Evolutionary conservation across 169 alveolate species (phyloP).

Genomic region (Plasmodium fragile): DNA sequence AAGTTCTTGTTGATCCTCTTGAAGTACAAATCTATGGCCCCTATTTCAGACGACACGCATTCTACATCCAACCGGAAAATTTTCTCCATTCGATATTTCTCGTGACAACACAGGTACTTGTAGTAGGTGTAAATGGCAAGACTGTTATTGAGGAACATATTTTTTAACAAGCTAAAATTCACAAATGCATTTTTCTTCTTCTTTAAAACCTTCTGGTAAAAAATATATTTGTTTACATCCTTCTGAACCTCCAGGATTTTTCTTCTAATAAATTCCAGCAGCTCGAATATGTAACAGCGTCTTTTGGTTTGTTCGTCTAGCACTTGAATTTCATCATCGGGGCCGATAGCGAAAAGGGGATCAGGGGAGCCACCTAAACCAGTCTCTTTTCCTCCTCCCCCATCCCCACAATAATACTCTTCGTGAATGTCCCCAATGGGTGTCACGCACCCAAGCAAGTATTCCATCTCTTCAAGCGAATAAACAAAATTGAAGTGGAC

Average conservation of each 20-base stretch:
- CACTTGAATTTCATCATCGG: neutral
- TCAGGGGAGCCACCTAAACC: neutral
- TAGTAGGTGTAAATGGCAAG: slow-evolving; percentile 39
- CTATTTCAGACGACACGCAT: neutral
- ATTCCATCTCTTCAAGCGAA: neutral
- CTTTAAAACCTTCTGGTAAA: slow-evolving; percentile 34
- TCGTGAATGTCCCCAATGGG: slow-evolving; percentile 18
- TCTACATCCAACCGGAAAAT: slow-evolving; percentile 17
- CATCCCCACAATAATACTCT: neutral
- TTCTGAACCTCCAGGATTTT: slow-evolving; percentile 24
- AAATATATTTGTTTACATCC: slow-evolving; percentile 51
- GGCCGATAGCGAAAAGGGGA: neutral
- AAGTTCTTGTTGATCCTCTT: slow-evolving; percentile 45
- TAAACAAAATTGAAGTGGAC: neutral
- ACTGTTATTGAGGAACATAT: slow-evolving; percentile 59
- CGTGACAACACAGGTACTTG: slow-evolving; percentile 16
- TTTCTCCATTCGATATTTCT: neutral
- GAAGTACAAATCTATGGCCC: slow-evolving; percentile 1
- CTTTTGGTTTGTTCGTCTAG: neutral
- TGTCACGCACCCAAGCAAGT: neutral
- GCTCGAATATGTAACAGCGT: slow-evolving; percentile 17
- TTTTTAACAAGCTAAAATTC: slow-evolving; percentile 26
- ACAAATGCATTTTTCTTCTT: slow-evolving; percentile 53
- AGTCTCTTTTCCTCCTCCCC: neutral
- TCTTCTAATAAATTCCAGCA: slow-evolving; percentile 26